Percentiles rank a stretch among this genome's conserved stretches.
Conservation (phyloP, 1,284 basidiomycete species). For the Butyriboletus appendiculatus region DNA sequence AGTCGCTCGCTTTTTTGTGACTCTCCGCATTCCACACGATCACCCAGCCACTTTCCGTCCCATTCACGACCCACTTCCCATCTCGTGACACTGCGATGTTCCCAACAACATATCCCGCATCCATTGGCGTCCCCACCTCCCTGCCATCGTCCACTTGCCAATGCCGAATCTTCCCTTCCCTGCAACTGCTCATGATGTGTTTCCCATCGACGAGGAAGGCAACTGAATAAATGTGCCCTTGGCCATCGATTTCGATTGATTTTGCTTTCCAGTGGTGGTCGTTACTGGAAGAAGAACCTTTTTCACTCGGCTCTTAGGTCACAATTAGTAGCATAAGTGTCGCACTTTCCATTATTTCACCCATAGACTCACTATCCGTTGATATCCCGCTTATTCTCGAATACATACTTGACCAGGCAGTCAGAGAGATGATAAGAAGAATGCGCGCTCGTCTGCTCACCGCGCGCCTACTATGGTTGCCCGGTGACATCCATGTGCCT, state of each 20-base stretch:
- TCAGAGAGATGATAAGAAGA: neutral
- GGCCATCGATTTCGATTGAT: neutral
- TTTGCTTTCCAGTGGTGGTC: neutral
- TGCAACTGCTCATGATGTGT: neutral
- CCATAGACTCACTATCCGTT: neutral
- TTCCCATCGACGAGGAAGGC: neutral
- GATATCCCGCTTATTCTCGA: fast-evolving
- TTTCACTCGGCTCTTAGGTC: neutral
- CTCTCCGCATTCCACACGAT: neutral
- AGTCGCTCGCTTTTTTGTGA: neutral
- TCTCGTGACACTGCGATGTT: neutral
- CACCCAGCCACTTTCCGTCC: neutral
- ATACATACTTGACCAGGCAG: neutral
- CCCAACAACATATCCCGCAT: neutral
- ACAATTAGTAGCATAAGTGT: neutral
- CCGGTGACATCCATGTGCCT: neutral
- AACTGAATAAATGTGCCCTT: neutral
- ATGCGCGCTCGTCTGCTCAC: neutral
- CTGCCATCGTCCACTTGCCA: neutral
- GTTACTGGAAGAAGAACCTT: neutral
- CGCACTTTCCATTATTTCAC: neutral
- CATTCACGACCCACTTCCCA: neutral
- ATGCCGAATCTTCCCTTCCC: neutral
- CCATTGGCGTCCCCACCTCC: neutral
- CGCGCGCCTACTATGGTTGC: no score